Base-by-base conservation (phyloP, 805 yeast genomes). In the Candida chauliodis region DNA sequence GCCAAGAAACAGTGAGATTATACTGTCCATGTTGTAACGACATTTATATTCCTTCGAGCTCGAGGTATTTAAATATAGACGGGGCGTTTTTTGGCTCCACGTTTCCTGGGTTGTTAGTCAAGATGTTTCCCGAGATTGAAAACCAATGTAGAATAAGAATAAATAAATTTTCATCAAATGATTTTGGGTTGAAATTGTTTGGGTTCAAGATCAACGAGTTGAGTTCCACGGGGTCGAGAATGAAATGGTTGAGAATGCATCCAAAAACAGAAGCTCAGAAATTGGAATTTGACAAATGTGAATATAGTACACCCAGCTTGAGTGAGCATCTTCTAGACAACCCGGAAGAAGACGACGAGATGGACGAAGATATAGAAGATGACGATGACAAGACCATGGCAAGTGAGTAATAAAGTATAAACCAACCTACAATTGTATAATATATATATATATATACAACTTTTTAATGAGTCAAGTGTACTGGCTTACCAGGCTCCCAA, bases 61-160 rank as follows among this genome's bases (percentile, higher is more conserved):
- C 90, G n/a, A 72, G 95, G 45, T 90, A 86, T 60, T 66, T 85
- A 41, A 86, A 87, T 54, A 78, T 93, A 30, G 99, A 93, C 61
- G 99, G 99, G 4, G 96, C 98, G 1, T 93, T 84, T 53, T 93
- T 95, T 67, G 98, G 99, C 4, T 88, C 98, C 0, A 81, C 95
- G 24, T 93, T 93, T 65, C 93, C 96, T 1, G 97, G 96, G 2
- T 74, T 93, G 49, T 84, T 93, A 52, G 78, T 93, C 44, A 85
- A 89, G 56, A 84, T 86, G 75, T 89, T 83, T 64, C 88, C 93
- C n/a, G 97, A 88, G 47, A 77, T 89, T 36, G 95, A 84, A 55
- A 77, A 78, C 50, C 88, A 84, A 52, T 81, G 87, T 48, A 71
- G 73, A 40, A 69, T 76, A 41, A 71, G 84, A 52, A 61, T 66